These are phyloP conservation scores for Phtheirospermum japonicum DNA, from an alignment of 257 asterid genomes.

Conservation along the genomic window DNA sequence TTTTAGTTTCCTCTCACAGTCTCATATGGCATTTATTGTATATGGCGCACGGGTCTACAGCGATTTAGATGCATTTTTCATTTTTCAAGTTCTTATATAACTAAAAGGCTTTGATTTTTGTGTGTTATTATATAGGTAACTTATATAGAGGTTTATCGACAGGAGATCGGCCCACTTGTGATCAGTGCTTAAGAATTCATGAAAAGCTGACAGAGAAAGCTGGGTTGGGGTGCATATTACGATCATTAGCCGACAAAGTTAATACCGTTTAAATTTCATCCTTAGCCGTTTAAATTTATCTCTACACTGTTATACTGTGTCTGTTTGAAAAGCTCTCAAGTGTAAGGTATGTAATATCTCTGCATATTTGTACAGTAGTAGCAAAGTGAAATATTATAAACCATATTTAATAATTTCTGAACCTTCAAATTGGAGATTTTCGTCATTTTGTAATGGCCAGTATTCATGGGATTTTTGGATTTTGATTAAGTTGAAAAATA, in stretches of 20 bases:
- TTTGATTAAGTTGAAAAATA: too few relatives aligned
- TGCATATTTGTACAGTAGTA: background rate
- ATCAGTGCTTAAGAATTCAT: constrained; percentile 86
- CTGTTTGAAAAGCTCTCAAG: constrained; percentile 3
- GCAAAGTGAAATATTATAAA: too few relatives aligned
- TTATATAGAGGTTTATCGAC: constrained; percentile 92
- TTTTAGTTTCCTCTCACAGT: background rate
- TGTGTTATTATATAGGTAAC: constrained; percentile 56
- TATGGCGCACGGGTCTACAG: too few relatives aligned
- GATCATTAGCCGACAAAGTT: constrained; percentile 81
- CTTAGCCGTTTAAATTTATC: background rate
- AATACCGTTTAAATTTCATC: constrained; percentile 55
- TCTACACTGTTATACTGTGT: background rate
- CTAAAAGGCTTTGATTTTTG: background rate
- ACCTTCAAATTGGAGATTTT: too few relatives aligned
- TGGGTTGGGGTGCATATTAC: constrained; percentile 91
- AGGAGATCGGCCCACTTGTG: constrained; percentile 98
- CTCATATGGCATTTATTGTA: background rate
- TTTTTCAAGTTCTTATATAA: background rate
- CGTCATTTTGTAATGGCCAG: too few relatives aligned
- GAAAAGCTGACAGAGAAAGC: constrained; percentile 93
- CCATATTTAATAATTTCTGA: too few relatives aligned
- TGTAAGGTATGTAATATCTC: constrained; percentile 15
- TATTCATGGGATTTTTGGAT: too few relatives aligned
- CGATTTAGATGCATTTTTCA: background rate